Base-by-base conservation (phyloP, 768 basidiomycete genomes). In the Lanmaoa rubissima region DNA sequence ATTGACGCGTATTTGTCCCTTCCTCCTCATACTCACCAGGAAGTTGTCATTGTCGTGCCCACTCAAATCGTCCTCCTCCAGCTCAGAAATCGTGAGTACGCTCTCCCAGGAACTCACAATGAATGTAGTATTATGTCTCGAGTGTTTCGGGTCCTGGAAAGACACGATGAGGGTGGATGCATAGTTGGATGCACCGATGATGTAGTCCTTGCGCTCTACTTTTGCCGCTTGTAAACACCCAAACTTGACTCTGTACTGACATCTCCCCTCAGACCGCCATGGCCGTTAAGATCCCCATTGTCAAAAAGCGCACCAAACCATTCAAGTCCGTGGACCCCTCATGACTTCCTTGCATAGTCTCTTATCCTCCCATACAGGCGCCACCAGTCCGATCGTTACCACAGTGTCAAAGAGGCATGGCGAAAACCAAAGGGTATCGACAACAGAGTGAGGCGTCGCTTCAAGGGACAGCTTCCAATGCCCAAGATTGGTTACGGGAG, bases 351-450 rank as follows among this genome's bases (percentile, higher is more conserved):
- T 58, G 14, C 31, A 28, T 6, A 44, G 19, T 50, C 47, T 59
- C 62, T 73, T 38, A 59, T 40, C 13, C 55, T 48, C n/a, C 36
- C 54, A 35, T 53, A 32, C 73, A 93, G 92, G 83, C 92, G 96
- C 77, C 96, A 98, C 78, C 96, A 98, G 78, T 96, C 94, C 48
- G 96, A 98, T 79, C 90, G 96, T 72, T 98, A 97, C 82, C 85
- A 92, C 75, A 79, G 89, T 64, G 94, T 98, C 65, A 96, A 96
- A 84, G 94, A 97, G 81, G 82, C 92, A 82, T 99, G 97, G 97
- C 85, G 97, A 75, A 99, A 99, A 82, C 97, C 97, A 65, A 99
- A 98, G 87, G 97, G 96, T 92, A 98, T 98, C 68, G 96, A 98
- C 75, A 98, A 98, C 87, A 87, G 95, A 70, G 95, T 97, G 68